These are phyloP conservation scores for Pyrenophora graminea DNA, from an alignment of 2,329 filamentous ascomycete genomes.

Conservation along the genomic window DNA sequence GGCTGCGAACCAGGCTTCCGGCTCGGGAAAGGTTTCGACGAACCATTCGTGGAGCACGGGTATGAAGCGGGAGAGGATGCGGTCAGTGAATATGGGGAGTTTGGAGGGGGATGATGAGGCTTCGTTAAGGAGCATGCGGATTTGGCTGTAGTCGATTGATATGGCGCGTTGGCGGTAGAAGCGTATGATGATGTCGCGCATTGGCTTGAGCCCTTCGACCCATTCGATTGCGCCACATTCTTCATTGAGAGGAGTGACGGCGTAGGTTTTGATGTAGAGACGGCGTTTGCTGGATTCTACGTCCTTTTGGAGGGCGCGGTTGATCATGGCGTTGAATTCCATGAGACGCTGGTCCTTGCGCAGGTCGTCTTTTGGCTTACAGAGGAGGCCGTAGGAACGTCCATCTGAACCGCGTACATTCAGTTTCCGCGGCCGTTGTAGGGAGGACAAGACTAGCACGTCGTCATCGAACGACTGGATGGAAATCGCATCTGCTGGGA, in stretches of 20 bases:
- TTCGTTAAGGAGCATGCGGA: conserved; percentile 67
- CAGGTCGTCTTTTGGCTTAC: conserved; percentile 97
- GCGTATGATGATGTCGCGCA: conserved; percentile 84
- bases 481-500: conserved; percentile 82
- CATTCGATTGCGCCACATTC: conserved; percentile 98
- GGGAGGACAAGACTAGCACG: conserved; percentile 84
- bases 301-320: conserved; percentile 87
- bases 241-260: conserved; percentile 94
- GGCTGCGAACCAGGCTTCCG: conserved; percentile 88
- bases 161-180: conserved; percentile 78
- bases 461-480: conserved; percentile 83
- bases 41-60: conserved; percentile 94
- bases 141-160: conserved; percentile 64
- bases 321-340: conserved; percentile 99
- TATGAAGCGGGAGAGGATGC: conserved; percentile 72
- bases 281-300: conserved; percentile 87
- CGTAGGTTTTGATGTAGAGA: conserved; percentile 88
- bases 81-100: conserved; percentile 71
- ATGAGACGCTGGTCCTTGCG: conserved; percentile 97
- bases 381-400: conserved; percentile 82
- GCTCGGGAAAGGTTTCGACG: conserved; percentile 89
- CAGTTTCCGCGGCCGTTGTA: conserved; percentile 90
- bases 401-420: conserved; percentile 89
- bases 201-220: conserved; percentile 93
- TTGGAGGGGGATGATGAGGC: conserved; percentile 66